phyloP scores from a whole-genome alignment of 2,329 filamentous ascomycete species.

The Bimuria novae-zelandiae region DNA sequence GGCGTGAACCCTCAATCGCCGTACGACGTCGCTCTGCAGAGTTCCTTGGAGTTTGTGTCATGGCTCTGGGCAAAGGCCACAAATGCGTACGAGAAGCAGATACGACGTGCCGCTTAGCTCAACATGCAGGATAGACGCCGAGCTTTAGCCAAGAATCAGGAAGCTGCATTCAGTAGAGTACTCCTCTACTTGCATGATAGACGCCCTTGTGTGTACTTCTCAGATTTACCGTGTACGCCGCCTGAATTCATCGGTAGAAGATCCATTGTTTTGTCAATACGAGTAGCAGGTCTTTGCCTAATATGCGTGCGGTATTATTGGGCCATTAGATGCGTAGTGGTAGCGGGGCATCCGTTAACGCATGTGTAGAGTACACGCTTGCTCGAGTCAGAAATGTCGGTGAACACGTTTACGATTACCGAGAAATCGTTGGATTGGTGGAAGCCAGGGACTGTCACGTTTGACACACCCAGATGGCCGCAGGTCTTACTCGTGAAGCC shows the following conservation, averaged over 20 bases:
- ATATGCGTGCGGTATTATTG: background rate
- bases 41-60: conserved; percentile 1
- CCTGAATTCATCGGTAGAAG: background rate
- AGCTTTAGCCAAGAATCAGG: background rate
- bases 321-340: background rate
- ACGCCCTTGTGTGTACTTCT: too few relatives aligned
- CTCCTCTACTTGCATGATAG: background rate
- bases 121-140: background rate
- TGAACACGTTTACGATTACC: conserved; percentile 18
- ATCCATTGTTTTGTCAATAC: conserved; percentile 14
- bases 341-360: conserved; percentile 23
- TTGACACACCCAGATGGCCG: too few relatives aligned
- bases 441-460: background rate
- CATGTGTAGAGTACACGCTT: conserved; percentile 11
- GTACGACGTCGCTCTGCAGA: conserved; percentile 11
- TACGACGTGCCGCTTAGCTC: conserved; percentile 10
- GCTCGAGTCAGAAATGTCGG: conserved; percentile 39
- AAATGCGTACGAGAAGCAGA: conserved; percentile 6
- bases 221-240: background rate
- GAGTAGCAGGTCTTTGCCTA: conserved; percentile 31
- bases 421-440: background rate
- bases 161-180: background rate
- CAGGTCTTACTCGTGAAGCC: too few relatives aligned
- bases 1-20: conserved; percentile 29
- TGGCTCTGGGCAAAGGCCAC: conserved; percentile 4